Base-by-base conservation (phyloP, 805 yeast genomes). In the Grigorovia yakushimaensis region DNA sequence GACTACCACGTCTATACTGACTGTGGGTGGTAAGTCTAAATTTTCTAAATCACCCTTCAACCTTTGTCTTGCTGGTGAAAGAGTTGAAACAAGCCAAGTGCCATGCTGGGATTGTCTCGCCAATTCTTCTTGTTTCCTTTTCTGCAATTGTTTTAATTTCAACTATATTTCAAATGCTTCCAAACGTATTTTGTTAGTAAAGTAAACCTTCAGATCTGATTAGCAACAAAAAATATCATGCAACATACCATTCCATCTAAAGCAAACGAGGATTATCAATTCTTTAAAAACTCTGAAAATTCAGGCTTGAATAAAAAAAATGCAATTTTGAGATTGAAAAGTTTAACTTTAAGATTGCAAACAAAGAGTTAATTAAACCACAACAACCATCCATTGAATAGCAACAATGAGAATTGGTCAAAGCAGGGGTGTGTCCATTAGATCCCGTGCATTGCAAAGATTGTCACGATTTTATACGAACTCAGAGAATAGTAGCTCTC, bases 81-180 rank as follows among this genome's bases (percentile, higher is more conserved):
- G 21, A n/a, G 17, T 20, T 6, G n/a, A 7, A 3, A 13, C 17
- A n/a, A 17, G n/a, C 4, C 8, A 33, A 33, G n/a, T 11, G 3
- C n/a, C 17, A 5, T 13, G 22, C 8, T 15, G 33, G 2, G 36
- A 17, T n/a, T 23, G 17, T 19, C 17, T 19, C 13, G 22, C 41
- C 43, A 24, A 36, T 36, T 47, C 50, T 43, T 44, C 43, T 38
- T 58, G 55, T 41, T 56, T 57, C 48, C 54, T 51, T 44, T 50
- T 52, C 46, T 57, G 61, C 30, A 59, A 41, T 46, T 56, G 56
- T 38, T 62, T 61, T 44, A 60, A 50, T 50, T 60, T 60, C 20
- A 59, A 47, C 64, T 55, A 23, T 37, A 33, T 15, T 43, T 11
- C 13, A 36, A 18, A 17, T 36, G 27, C 4, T 36, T 23, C 17